Conservation (phyloP, 192 early-diverging fungal species). For the Chytriomyces sp. region DNA sequence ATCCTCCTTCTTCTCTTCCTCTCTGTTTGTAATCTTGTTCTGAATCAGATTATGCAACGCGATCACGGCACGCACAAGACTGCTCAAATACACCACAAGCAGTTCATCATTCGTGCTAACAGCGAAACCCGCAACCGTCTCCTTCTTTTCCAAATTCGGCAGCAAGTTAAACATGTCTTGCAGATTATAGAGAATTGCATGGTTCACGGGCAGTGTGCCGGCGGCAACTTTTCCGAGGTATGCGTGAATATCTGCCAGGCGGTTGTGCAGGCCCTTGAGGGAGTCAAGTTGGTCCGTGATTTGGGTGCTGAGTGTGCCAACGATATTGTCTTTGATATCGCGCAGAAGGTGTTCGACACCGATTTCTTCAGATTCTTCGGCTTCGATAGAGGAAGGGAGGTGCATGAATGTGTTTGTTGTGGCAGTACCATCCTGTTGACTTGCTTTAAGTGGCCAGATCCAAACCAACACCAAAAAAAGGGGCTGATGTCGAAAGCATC, state of each 20-base stretch:
- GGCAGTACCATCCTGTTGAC: slow-evolving; percentile 86
- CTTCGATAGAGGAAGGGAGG: slow-evolving; percentile 91
- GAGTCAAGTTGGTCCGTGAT: slow-evolving; percentile 91
- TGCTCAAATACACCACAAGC: slow-evolving; percentile 89
- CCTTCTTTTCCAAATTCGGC: slow-evolving; percentile 84
- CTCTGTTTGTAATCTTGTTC: slow-evolving; percentile 92
- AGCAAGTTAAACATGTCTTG: slow-evolving; percentile 98
- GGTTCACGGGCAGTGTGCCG: slow-evolving; percentile 90
- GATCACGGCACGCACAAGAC: slow-evolving; percentile 91
- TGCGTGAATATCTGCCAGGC: slow-evolving; percentile 85
- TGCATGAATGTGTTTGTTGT: slow-evolving; percentile 97
- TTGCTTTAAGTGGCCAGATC: too few species aligned
- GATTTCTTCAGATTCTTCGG: slow-evolving; percentile 99
- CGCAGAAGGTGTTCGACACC: slow-evolving; percentile 98
- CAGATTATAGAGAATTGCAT: slow-evolving; percentile 96
- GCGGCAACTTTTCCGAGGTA: slow-evolving; percentile 90
- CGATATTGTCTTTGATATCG: slow-evolving; percentile 96
- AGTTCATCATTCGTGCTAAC: slow-evolving; percentile 96
- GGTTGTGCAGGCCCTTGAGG: slow-evolving; percentile 82
- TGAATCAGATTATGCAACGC: slow-evolving; percentile 96
- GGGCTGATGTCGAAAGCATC: too few species aligned
- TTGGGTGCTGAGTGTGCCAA: slow-evolving; percentile 90
- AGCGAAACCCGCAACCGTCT: slow-evolving; percentile 82
- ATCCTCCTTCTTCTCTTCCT: slow-evolving; percentile 61
- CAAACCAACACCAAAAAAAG: too few species aligned